phyloP scores from a whole-genome alignment of 257 asterid genomes.

The Catharanthus roseus region DNA sequence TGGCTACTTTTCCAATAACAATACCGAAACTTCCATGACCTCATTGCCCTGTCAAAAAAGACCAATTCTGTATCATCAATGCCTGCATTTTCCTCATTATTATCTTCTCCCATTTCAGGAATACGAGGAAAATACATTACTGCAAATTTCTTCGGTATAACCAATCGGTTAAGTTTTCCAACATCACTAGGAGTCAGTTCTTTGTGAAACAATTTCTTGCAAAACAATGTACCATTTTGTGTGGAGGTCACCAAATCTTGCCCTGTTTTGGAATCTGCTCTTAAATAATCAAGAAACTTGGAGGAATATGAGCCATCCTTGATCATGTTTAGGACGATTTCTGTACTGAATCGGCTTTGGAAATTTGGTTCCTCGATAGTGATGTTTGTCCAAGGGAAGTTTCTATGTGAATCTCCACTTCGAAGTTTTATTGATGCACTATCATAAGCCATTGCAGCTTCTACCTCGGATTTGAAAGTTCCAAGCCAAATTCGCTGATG shows the following conservation, averaged over 20 bases:
- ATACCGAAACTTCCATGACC: slow-evolving; percentile 56
- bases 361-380: slow-evolving; percentile 40
- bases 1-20: slow-evolving; percentile 80
- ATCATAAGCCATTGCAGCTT: slow-evolving; percentile 71
- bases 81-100: background rate
- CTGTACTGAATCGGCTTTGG: slow-evolving; percentile 44
- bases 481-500: slow-evolving; percentile 70
- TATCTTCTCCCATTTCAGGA: slow-evolving; percentile 17
- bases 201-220: slow-evolving; percentile 43
- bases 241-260: background rate
- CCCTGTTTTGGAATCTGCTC: slow-evolving; percentile 15
- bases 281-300: slow-evolving; percentile 35
- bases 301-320: slow-evolving; percentile 54
- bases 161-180: slow-evolving; percentile 43
- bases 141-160: slow-evolving; percentile 54
- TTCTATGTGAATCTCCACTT: slow-evolving; percentile 30
- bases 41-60: slow-evolving; percentile 41
- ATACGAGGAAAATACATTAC: slow-evolving; percentile 36
- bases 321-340: slow-evolving; percentile 48
- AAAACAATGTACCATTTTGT: background rate
- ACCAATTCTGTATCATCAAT: slow-evolving; percentile 36
- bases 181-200: slow-evolving; percentile 65
- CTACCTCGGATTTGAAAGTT: slow-evolving; percentile 50
- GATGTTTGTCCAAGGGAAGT: slow-evolving; percentile 43
- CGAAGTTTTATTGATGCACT: slow-evolving; percentile 48